A percentile compares a stretch with the other conserved stretches of the same genome.
Conservation (phyloP, 2,329 filamentous ascomycete species). For the Paraphoma sp. region DNA sequence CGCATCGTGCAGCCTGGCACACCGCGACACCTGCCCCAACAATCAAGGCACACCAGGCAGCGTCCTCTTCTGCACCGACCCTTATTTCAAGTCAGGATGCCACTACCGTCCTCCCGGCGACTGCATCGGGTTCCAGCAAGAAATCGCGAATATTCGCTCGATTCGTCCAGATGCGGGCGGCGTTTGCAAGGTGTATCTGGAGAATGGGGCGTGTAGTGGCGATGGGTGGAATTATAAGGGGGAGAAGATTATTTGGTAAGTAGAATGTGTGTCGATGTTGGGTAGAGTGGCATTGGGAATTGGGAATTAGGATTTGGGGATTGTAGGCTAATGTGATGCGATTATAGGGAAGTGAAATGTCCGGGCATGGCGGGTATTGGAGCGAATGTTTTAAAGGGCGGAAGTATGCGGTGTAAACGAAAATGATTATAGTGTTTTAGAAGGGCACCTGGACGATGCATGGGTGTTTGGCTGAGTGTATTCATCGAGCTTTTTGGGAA, state of each 20-base stretch:
- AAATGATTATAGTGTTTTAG: not conserved
- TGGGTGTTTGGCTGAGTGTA: too few relatives aligned
- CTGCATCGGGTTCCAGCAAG: not conserved
- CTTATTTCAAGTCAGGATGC: not conserved
- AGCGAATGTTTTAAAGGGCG: not conserved
- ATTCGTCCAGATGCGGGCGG: not conserved
- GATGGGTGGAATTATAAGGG: not conserved
- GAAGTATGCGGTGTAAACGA: not conserved
- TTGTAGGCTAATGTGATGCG: not conserved
- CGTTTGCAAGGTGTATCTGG: not conserved
- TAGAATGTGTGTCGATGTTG: not conserved
- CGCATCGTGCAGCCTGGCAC: not conserved
- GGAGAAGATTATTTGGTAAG: not conserved
- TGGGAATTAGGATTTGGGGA: too few relatives aligned
- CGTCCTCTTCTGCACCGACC: not conserved
- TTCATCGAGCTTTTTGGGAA: too few relatives aligned
- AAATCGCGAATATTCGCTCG: not conserved
- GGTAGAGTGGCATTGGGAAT: not conserved
- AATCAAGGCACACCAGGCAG: not conserved
- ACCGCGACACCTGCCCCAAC: not conserved
- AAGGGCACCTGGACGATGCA: too few relatives aligned
- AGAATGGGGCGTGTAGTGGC: not conserved
- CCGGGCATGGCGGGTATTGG: not conserved
- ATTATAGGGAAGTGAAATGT: not conserved
- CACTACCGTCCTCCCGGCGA: not conserved